Base-by-base conservation (phyloP, 768 basidiomycete species). In the Boletus subcaerulescens region DNA sequence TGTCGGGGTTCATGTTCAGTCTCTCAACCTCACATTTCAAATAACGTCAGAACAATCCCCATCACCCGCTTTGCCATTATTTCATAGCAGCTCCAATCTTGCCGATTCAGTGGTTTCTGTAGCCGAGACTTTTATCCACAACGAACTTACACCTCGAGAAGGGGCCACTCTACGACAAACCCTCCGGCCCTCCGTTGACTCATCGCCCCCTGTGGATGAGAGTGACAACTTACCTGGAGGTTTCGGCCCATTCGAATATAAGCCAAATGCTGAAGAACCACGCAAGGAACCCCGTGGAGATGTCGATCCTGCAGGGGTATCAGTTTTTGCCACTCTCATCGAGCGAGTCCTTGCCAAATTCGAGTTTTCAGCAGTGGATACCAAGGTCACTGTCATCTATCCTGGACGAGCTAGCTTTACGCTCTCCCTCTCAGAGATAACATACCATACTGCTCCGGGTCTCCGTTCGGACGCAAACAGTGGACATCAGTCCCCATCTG, bases 51-150 rank as follows among this genome's bases (percentile, higher is more conserved):
- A 63, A 45, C 55, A 63, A 38, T 50, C 49, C 41, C 29, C 40
- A 62, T 46, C 61, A 44, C 45, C 55, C 45, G 38, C 32, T 26
- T 46, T 49, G 20, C 52, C 54, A 6, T 57, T 60, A 17, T 63
- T 55, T 46, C 46, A 49, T 41, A 39, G 65, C 17, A 62, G 62
- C 46, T 57, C 69, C 38, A 80, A 86, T 65, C 77, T 95, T 14
- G 76, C 90, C 5, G 82, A 86, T 44, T 93, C 93, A 22, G 86
- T 93, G n/a, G 80, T 80, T 26, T 86, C 86, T n/a, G 82, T 88
- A 14, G 91, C 93, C 2, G 87, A 92, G 60, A 84, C 87, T 4
- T 98, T 98, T 71, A 76, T 96, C 24, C 88, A 94, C 45, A 80
- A 91, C 58, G 91, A 94, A 64, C 75, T 97, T 47, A 79, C 84